Evolutionary conservation across 176 grass and related monocot genomes (phyloP).

Genomic region (Oryza officinalis): DNA sequence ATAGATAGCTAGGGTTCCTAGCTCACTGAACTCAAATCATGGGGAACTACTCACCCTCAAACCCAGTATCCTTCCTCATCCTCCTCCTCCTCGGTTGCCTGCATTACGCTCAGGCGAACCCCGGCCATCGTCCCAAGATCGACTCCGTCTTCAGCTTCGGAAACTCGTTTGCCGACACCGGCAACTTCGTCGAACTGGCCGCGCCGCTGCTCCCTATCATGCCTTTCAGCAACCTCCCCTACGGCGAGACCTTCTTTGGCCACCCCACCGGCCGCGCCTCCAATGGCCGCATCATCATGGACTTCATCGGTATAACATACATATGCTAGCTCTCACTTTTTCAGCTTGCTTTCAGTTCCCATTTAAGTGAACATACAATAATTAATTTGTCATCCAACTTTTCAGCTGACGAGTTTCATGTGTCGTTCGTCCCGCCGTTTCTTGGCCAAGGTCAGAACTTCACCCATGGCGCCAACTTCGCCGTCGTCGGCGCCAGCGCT

Average conservation of each 20-base stretch:
- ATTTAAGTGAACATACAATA: no score
- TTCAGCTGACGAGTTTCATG: slow-evolving; percentile 23
- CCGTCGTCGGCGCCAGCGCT: slow-evolving; percentile 36
- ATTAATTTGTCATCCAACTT: neutral
- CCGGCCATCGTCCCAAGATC: slow-evolving; percentile 8
- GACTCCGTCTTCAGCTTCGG: slow-evolving; percentile 55
- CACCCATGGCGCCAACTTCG: slow-evolving; percentile 38
- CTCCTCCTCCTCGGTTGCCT: neutral
- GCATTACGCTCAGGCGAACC: slow-evolving; percentile 1
- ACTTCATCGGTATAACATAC: slow-evolving; percentile 43
- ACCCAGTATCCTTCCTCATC: neutral
- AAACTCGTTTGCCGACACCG: slow-evolving; percentile 71
- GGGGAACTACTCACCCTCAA: no score
- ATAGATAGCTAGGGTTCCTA: no score
- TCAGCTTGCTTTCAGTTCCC: no score
- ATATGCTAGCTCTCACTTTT: no score
- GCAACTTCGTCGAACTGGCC: slow-evolving; percentile 47
- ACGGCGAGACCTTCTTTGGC: slow-evolving; percentile 40
- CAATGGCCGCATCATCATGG: slow-evolving; percentile 42
- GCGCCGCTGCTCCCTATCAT: neutral
- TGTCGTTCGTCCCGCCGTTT: slow-evolving; percentile 25
- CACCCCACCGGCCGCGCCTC: slow-evolving; percentile 32
- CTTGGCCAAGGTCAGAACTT: slow-evolving; percentile 22
- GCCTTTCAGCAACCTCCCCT: slow-evolving; percentile 13
- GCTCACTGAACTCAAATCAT: no score